Base-by-base conservation (phyloP, 768 basidiomycete species). In the Trametes sanguinea region DNA sequence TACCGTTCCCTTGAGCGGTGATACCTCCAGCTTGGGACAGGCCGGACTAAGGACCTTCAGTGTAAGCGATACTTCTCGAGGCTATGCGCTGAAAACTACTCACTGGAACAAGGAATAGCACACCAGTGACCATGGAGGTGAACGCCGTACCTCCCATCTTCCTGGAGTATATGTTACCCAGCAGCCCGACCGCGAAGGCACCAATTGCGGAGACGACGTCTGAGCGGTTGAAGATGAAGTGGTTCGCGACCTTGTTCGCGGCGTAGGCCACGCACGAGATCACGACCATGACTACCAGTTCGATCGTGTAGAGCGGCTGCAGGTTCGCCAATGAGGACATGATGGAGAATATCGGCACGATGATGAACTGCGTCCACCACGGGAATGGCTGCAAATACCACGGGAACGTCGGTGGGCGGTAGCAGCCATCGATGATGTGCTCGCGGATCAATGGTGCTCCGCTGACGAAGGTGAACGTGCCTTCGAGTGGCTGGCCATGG, bases 351-450 rank as follows among this genome's bases (percentile, higher is more conserved):
- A 83, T 69, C 0, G 92, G 92, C 22, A 94, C 90, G 66, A 90
- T 88, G 66, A 90, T 67, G 72, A 90, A 86, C 57, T 85, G 77
- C 10, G 87, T 84, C 89, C 90, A 94, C 64, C 80, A 77, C 1
- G 94, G 94, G 75, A 92, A 90, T 2, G 87, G 83, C 67, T 87
- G 90, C n/a, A 89, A 83, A 71, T 82, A 92, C 92, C 92, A 94
- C 22, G 85, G 78, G 74, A 84, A 85, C 30, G 70, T 71, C 6
- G 79, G 68, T 8, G 86, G 85, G 9, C 94, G 86, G 65, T 85
- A 89, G 71, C 94, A 95, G 35, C 89, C 89, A 10, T 80, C 75
- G 59, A 81, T 62, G 67, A 89, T 83, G 69, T 87, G 74, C 54
- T 76, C 71, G 60, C 77, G 66, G 33, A 74, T 75, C 44, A 76